Conservation (phyloP, 2,329 filamentous ascomycete genomes). For the Alternaria sp. region DNA sequence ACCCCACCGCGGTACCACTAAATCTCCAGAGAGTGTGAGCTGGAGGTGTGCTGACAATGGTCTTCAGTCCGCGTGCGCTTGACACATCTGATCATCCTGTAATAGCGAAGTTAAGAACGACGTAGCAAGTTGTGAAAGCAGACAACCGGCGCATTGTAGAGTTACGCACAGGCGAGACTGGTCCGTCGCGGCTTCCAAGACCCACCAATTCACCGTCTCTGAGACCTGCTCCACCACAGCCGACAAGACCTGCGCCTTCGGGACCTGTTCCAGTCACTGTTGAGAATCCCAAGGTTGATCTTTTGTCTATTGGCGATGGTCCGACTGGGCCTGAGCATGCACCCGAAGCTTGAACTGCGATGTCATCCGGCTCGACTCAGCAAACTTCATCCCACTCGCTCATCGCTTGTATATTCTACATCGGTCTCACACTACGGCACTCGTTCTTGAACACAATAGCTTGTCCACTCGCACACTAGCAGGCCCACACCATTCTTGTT, state of each 20-base stretch:
- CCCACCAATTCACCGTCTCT: background rate
- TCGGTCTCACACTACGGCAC: background rate
- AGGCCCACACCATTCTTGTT: background rate
- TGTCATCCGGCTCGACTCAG: background rate
- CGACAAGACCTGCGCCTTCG: background rate
- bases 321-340: background rate
- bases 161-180: background rate
- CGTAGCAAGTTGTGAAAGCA: background rate
- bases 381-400: background rate
- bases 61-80: background rate
- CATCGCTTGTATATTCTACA: background rate
- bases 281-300: background rate
- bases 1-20: constrained; percentile 51
- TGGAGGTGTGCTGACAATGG: constrained; percentile 21
- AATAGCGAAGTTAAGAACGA: background rate
- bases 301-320: background rate
- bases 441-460: background rate
- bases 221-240: background rate
- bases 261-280: background rate
- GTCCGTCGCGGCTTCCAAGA: background rate
- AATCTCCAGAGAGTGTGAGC: constrained; percentile 23
- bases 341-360: background rate
- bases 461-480: background rate
- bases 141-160: background rate
- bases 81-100: background rate